Evolutionary conservation across 75 land plant species (phyloP).

Genomic region (Pinus tabuliformis): DNA sequence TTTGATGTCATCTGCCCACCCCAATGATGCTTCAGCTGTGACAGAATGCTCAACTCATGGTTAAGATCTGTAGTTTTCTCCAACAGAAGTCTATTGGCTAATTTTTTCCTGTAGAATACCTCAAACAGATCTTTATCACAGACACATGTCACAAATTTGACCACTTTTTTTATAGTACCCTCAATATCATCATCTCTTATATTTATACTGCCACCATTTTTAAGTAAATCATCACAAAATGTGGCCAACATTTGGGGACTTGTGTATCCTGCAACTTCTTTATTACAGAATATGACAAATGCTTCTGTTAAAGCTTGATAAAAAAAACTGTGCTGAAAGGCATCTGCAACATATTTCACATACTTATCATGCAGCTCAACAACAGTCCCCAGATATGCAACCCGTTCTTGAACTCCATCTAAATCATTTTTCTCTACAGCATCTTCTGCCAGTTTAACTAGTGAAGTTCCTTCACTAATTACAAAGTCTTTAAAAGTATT

Average conservation of each 20-base stretch:
- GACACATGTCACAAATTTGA: slow-evolving; percentile 82
- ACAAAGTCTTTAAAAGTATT: too few relatives aligned
- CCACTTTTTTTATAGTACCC: slow-evolving; percentile 86
- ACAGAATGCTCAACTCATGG: slow-evolving; percentile 87
- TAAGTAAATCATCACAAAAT: slow-evolving; percentile 83
- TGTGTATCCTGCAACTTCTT: slow-evolving; percentile 85
- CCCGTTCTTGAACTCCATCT: too few relatives aligned
- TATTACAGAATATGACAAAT: slow-evolving; percentile 61
- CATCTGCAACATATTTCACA: too few relatives aligned
- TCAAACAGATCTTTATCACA: slow-evolving; percentile 92
- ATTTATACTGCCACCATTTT: slow-evolving; percentile 91
- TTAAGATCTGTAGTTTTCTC: slow-evolving; percentile 88
- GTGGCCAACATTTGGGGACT: slow-evolving; percentile 87
- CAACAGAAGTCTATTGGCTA: slow-evolving; percentile 84
- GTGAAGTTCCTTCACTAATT: too few relatives aligned
- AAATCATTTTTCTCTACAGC: too few relatives aligned
- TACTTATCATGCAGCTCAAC: too few relatives aligned
- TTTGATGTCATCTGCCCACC: slow-evolving; percentile 93
- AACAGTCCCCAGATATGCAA: too few relatives aligned
- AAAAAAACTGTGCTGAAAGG: too few relatives aligned
- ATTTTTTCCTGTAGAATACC: slow-evolving; percentile 89
- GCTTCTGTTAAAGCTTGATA: too few relatives aligned
- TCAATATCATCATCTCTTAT: slow-evolving; percentile 97
- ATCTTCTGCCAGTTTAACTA: too few relatives aligned
- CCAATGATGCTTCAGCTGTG: slow-evolving; percentile 92